These are phyloP conservation scores for Ceratocystis huliohia DNA, from an alignment of 2,329 filamentous ascomycete genomes.

Conservation along the genomic window DNA sequence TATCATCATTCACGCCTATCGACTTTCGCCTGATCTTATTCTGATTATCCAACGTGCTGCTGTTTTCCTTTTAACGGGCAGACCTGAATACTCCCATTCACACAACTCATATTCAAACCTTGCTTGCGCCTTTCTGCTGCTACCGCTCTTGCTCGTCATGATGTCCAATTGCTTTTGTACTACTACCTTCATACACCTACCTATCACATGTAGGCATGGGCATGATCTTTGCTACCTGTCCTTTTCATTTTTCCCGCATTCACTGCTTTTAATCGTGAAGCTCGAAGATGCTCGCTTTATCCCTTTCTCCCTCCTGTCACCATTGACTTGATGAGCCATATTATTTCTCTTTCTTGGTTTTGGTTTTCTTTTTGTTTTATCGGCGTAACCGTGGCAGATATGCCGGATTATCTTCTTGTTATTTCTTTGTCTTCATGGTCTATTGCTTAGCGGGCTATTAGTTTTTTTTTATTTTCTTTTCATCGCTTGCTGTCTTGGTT, in stretches of 20 bases:
- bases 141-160: slow-evolving; percentile 13
- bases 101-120: not conserved
- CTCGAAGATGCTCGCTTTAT: not conserved
- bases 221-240: too few relatives aligned
- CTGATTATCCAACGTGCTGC: not conserved
- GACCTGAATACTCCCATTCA: not conserved
- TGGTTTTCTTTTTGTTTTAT: not conserved
- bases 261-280: not conserved
- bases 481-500: not conserved
- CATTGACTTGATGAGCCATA: not conserved
- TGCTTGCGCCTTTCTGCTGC: slow-evolving; percentile 1
- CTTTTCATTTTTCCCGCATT: not conserved
- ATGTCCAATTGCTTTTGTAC: slow-evolving; percentile 16
- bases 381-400: not conserved
- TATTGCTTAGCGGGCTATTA: slow-evolving; percentile 6
- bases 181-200: slow-evolving; percentile 10
- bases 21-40: not conserved
- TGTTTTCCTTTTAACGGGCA: not conserved
- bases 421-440: slow-evolving; percentile 2
- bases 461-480: slow-evolving; percentile 21
- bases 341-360: not conserved
- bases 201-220: too few relatives aligned
- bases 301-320: not conserved
- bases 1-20: too few relatives aligned
- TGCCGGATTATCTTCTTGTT: not conserved